Evolutionary conservation across 305 asterid species (phyloP).

Genomic region (Solanum hybrid): DNA sequence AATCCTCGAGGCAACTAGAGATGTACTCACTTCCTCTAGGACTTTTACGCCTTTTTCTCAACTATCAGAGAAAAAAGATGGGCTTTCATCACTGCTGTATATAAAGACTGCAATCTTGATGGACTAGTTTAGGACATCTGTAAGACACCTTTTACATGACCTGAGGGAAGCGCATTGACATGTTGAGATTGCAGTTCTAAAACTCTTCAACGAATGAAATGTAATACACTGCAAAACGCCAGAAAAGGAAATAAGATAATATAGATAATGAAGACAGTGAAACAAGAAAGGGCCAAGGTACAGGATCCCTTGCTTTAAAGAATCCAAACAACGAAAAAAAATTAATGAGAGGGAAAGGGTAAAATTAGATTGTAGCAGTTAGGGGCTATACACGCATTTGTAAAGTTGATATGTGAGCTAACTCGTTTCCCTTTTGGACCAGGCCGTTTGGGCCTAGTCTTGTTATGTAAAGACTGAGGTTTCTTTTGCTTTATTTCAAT

Average conservation of each 20-base stretch:
- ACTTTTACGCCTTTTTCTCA: background rate
- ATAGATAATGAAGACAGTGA: background rate
- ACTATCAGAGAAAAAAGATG: background rate
- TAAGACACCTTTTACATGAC: background rate
- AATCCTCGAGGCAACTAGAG: background rate
- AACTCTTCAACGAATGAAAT: background rate
- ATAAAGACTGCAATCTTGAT: background rate
- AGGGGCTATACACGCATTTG: background rate
- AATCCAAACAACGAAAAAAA: background rate
- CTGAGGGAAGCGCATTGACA: background rate
- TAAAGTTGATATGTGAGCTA: background rate
- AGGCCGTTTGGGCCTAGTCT: too few relatives aligned
- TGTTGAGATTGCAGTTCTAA: background rate
- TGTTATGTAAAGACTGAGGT: too few relatives aligned
- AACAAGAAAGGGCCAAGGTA: background rate
- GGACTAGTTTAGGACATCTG: background rate
- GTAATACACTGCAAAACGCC: background rate
- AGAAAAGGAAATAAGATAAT: background rate
- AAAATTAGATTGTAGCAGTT: background rate
- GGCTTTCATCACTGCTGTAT: background rate
- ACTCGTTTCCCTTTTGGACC: background rate
- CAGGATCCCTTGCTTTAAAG: background rate
- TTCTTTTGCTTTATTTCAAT: too few relatives aligned
- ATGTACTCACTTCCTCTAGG: background rate
- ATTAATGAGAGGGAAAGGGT: background rate